Conservation (phyloP, 768 basidiomycete genomes). For the Podaxis sp. region DNA sequence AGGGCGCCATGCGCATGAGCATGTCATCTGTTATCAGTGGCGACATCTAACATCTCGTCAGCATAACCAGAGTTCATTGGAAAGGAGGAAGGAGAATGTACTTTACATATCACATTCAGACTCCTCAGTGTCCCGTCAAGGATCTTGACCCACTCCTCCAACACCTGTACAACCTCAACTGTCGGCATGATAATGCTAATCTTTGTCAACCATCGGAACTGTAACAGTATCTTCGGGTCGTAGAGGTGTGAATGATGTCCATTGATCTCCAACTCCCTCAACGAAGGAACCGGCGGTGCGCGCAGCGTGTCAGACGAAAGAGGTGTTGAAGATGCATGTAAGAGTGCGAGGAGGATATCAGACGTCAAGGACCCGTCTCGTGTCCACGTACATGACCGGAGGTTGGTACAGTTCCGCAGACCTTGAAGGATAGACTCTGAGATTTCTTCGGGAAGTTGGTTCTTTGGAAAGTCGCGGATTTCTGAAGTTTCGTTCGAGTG, state of each 20-base stretch:
- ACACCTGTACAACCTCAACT: constrained; percentile 42
- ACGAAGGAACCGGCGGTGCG: constrained; percentile 24
- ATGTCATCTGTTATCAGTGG: constrained; percentile 55
- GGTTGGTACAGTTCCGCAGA: constrained; percentile 57
- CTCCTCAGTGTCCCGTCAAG: constrained; percentile 47
- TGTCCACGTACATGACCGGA: constrained; percentile 73
- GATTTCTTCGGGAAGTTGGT: constrained; percentile 31
- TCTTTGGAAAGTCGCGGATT: constrained; percentile 73
- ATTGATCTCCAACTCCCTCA: constrained; percentile 70
- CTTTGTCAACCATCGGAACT: constrained; percentile 50
- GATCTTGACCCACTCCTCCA: constrained; percentile 49
- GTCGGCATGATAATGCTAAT: constrained; percentile 79
- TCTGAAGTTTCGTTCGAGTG: constrained; percentile 35
- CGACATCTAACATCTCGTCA: constrained; percentile 41
- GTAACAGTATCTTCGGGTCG: constrained; percentile 46
- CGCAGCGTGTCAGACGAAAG: background rate
- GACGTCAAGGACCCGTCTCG: constrained; percentile 72
- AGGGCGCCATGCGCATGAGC: constrained; percentile 47
- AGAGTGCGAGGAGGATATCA: constrained; percentile 53
- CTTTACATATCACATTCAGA: constrained; percentile 72
- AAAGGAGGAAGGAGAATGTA: constrained; percentile 22
- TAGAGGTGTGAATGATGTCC: constrained; percentile 60
- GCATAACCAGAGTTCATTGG: background rate
- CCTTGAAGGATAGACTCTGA: constrained; percentile 44
- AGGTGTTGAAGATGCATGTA: constrained; percentile 7